Evolutionary conservation across 257 asterid species (phyloP), one percentile per base, ranked within the genome.

Genomic region (Solanum ahanhuiri): DNA sequence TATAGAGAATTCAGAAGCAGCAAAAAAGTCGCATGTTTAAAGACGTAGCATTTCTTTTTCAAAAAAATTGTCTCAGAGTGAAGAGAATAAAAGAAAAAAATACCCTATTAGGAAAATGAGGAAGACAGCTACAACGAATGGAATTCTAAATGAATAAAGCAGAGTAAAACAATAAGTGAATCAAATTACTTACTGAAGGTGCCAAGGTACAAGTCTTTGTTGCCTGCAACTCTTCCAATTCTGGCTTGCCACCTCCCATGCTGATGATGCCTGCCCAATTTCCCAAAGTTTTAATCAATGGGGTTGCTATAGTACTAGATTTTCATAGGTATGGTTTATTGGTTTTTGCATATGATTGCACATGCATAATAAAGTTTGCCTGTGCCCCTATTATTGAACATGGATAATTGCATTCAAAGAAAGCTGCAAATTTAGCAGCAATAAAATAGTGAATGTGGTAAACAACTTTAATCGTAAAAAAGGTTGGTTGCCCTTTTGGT

Each of bases 201-300:
- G 90, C 98, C 98, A 86, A 95, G 98, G 95, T 95, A 95, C 98
- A 95, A 92, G 96, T 95, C 98, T 91, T 95, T 95, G 89, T 95
- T 95, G 92, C 98, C 98, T 88, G 98, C 97, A 92, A 95, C 98
- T 86, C 98, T 95, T 86, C 98, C 98, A n/a, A 94, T 95, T 93
- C 98, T 25, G 39, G 98, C 98, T 90, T 95, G 98, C 98, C 98
- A 95, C 82, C 98, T 92, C 87, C 98, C 98, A 91, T 95, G 98
- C 90, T 95, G 97, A 88, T 95, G 98, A 90, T 95, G 98, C 92
- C 98, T 95, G 93, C 87, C 83, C 90, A 83, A 86, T 70, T 48
- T 81, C 30, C 84, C 23, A 81, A 79, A 28, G 67, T 48, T 81
- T 34, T 30, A 28, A 48, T 81, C 41, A 81, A 81, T 81, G 84